Percentiles rank a stretch among this genome's conserved stretches.
These are phyloP conservation scores for Ceratocystis harringtonii DNA, from an alignment of 2,329 filamentous ascomycete genomes.

Conservation along the genomic window DNA sequence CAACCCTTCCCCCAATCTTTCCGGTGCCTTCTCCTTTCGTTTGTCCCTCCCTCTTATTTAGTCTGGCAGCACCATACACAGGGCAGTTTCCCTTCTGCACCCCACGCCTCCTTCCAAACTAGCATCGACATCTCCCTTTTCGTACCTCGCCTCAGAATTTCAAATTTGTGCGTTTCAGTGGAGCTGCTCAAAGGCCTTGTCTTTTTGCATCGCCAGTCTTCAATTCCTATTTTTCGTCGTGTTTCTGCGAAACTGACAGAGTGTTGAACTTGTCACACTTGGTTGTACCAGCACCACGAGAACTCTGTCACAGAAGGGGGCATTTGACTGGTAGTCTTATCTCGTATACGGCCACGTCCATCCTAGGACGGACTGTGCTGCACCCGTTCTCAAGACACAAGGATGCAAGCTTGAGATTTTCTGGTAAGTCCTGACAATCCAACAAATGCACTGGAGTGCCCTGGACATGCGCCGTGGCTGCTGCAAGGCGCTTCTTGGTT, in stretches of 20 bases:
- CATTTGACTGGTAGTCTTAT: neutral
- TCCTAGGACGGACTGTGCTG: neutral
- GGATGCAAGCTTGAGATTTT: conserved; percentile 1
- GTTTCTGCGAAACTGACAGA: neutral
- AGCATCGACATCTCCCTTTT: neutral
- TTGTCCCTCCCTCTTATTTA: neutral
- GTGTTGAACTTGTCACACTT: neutral
- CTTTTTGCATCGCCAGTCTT: neutral
- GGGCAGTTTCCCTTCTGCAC: neutral
- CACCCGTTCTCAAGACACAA: neutral
- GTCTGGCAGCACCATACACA: neutral
- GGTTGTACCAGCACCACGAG: neutral
- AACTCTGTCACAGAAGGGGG: neutral
- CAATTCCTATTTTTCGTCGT: neutral
- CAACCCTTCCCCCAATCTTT: neutral
- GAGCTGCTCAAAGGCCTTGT: neutral
- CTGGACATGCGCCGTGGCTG: neutral
- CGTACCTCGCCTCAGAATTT: neutral
- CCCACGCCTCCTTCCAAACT: neutral
- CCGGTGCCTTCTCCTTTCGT: neutral
- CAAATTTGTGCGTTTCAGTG: neutral
- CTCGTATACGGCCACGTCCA: neutral
- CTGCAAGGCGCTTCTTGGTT: neutral
- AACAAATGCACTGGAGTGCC: neutral
- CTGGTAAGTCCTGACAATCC: neutral